A percentile compares a stretch with the other conserved stretches of the same genome.
phyloP scores from a whole-genome alignment of 371 early-diverging fungal species.

The Apophysomyces sp. region DNA sequence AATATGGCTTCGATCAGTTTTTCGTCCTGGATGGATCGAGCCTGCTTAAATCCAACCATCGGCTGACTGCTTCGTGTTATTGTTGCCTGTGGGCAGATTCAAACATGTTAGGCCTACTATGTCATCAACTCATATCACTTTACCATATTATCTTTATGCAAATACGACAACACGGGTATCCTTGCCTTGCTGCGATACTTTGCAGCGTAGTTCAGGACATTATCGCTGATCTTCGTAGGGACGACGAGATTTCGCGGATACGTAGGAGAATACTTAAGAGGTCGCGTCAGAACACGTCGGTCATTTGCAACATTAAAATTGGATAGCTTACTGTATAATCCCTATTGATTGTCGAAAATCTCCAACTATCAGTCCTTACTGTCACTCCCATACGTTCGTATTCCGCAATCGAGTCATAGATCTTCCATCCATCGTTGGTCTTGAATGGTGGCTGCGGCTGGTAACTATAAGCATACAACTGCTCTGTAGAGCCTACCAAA shows the following conservation, averaged over 20 bases:
- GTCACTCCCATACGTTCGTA: slow-evolving; percentile 88
- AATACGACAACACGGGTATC: slow-evolving; percentile 88
- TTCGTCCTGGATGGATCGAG: slow-evolving; percentile 95
- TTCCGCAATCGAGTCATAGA: slow-evolving; percentile 80
- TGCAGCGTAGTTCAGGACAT: slow-evolving; percentile 83
- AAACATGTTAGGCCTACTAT: neutral
- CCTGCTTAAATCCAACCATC: slow-evolving; percentile 90
- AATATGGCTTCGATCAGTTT: slow-evolving; percentile 92
- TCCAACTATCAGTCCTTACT: slow-evolving; percentile 68
- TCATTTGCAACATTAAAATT: neutral
- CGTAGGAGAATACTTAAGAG: slow-evolving; percentile 76
- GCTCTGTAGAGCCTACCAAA: slow-evolving; percentile 62
- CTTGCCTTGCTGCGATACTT: slow-evolving; percentile 90
- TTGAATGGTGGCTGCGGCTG: slow-evolving; percentile 54
- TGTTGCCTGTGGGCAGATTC: slow-evolving; percentile 55
- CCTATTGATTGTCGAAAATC: slow-evolving; percentile 75
- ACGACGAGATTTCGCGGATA: slow-evolving; percentile 87
- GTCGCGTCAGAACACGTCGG: neutral
- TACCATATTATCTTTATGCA: slow-evolving; percentile 79
- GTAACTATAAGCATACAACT: slow-evolving; percentile 84
- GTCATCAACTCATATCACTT: slow-evolving; percentile 1
- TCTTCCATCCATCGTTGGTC: slow-evolving; percentile 62
- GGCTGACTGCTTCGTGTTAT: slow-evolving; percentile 96
- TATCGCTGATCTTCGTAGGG: slow-evolving; percentile 88
- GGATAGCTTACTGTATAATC: slow-evolving; percentile 71